Base-by-base conservation (phyloP, 257 asterid genomes). In the Echites panduratus region DNA sequence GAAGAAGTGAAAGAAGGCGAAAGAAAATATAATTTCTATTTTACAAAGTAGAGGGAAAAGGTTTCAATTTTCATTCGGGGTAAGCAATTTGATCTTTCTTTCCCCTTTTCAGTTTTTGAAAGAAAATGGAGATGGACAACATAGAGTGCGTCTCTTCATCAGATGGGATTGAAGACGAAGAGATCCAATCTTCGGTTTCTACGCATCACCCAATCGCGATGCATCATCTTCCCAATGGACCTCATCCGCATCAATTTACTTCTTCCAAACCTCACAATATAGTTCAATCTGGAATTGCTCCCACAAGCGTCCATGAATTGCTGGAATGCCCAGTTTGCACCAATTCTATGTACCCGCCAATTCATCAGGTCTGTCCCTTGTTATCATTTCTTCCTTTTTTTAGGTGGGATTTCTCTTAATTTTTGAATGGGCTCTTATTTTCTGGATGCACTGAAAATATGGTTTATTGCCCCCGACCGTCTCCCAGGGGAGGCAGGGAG, bases 311-410 rank as follows among this genome's bases (percentile, higher is more conserved):
- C 74, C 92, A 91, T 76, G 97, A 91, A 79, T 87, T 91, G 85
- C 89, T 90, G 66, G 97, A 90, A 81, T 90, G 97, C 84, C 97
- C 97, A 62, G 96, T 90, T 76, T 90, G 97, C 59, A 90, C 93
- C 70, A 90, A 90, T 79, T 90, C 97, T 69, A 91, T 91, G 97
- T 91, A 89, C 79, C 97, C 97, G 5, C 97, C 97, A 43, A 91
- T 91, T 66, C 96, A 91, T 80, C 97, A 91, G 97, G 97, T 91
- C 61, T 63, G 65, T 19, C 27, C 17, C 1, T 52, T 40, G 67
- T 64, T 70, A 64, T 40, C 9, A 9, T 56, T 35, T 64, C 68
- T 35, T 0, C 9, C 20, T 52, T 29, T 56, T 38, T 56, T 41
- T 1, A 5, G 48, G 9, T 76, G 12, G 20, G 22, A 5, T 63